Conservation (phyloP, 2,329 filamentous ascomycete genomes). For the Ophiognomonia clavigignenti-juglandacearum region DNA sequence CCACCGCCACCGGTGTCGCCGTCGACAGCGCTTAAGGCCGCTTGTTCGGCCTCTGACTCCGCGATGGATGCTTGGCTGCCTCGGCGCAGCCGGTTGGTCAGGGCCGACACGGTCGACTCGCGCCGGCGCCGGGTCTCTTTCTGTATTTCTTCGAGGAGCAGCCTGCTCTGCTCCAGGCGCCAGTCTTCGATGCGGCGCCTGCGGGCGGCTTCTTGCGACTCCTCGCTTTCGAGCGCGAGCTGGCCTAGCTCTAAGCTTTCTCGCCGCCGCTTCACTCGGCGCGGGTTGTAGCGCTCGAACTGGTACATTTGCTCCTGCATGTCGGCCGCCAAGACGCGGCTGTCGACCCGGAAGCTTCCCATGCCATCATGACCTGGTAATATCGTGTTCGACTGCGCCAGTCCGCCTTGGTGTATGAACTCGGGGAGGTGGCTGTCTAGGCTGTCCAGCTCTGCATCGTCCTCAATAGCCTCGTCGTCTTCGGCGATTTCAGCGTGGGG, state of each 20-base stretch:
- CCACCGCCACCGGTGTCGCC: constrained; percentile 32
- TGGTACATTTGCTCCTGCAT: constrained; percentile 84
- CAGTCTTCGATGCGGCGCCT: constrained; percentile 84
- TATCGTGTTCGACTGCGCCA: constrained; percentile 55
- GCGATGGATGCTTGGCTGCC: constrained; percentile 12
- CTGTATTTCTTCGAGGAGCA: constrained; percentile 83
- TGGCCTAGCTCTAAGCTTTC: constrained; percentile 50
- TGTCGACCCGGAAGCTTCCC: constrained; percentile 71
- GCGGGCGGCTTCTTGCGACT: constrained; percentile 64
- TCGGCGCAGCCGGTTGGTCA: constrained; percentile 23
- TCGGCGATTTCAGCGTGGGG: constrained; percentile 31
- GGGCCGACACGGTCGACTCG: constrained; percentile 51
- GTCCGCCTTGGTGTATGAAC: constrained; percentile 49
- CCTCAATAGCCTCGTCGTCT: constrained; percentile 38
- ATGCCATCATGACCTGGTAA: constrained; percentile 91
- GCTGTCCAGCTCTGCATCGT: constrained; percentile 82
- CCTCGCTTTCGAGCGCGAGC: constrained; percentile 47
- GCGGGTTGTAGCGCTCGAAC: constrained; percentile 80
- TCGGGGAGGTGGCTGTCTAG: constrained; percentile 88
- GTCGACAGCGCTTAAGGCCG: constrained; percentile 24
- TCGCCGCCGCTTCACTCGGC: constrained; percentile 50
- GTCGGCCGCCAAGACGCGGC: constrained; percentile 45
- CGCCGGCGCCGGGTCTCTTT: constrained; percentile 71
- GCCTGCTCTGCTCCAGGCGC: constrained; percentile 84
- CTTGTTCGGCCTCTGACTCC: constrained; percentile 25